phyloP scores from a whole-genome alignment of 306 rosid species.

The Styphnolobium japonicum region DNA sequence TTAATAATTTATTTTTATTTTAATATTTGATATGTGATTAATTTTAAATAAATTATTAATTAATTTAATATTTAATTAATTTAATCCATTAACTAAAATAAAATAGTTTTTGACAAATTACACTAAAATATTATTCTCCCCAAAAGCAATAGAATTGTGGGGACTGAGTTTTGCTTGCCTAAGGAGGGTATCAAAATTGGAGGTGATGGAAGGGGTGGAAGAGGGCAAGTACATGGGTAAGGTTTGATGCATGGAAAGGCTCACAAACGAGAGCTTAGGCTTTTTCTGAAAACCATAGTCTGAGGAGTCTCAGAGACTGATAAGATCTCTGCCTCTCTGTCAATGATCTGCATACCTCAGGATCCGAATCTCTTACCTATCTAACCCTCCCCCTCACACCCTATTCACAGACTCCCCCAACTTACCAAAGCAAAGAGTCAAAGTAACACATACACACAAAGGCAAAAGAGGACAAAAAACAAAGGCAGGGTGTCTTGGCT shows the following conservation, averaged over 20 bases:
- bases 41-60: no score
- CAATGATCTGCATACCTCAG: constrained; percentile 18
- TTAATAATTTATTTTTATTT: no score
- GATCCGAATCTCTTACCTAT: constrained; percentile 30
- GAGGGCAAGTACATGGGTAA: not conserved
- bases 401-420: not conserved
- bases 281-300: not conserved
- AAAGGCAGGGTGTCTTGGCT: not conserved
- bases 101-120: no score
- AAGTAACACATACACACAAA: not conserved
- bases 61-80: no score
- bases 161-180: no score
- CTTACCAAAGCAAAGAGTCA: not conserved
- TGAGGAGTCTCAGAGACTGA: constrained; percentile 10
- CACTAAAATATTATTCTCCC: no score
- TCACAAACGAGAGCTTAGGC: not conserved
- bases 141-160: no score
- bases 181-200: not conserved
- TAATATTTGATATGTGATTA: no score
- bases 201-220: not conserved
- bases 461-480: not conserved
- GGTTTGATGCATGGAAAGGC: not conserved
- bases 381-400: not conserved
- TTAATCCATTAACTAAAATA: no score
- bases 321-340: constrained; percentile 27